Evolutionary conservation across 768 basidiomycete genomes (phyloP), one percentile per base, ranked within the genome.

Genomic region (Tulasnella sp.): DNA sequence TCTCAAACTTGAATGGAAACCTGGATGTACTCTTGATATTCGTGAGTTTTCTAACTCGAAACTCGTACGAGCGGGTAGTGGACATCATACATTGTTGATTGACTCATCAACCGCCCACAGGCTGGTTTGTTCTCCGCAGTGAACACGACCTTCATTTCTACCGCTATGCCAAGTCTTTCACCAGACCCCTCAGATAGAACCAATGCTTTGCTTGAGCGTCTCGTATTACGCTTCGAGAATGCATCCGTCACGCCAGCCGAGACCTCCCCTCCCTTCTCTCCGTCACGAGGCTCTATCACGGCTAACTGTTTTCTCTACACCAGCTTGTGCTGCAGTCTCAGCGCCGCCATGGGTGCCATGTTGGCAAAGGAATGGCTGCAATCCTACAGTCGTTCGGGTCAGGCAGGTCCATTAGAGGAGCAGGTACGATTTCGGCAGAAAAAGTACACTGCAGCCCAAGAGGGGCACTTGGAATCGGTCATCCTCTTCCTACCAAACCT

Each of bases 341-440:
- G 12, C 4, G 38, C 69, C 2, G 69, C 42, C 22, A 11, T 39
- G n/a, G 69, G 69, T 25, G 69, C 42, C 25, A 39, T 39, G 69
- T 12, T 39, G 37, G 25, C 38, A 7, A 71, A 45, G 69, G 69
- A 45, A 39, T 71, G 58, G 58, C 58, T 64, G 29, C 58, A 64
- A 64, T 29, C 34, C 58, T 64, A 64, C 31, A 64, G 58, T 64
- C 58, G 58, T 5, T 64, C 58, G 29, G 58, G 58, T 14, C 69
- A 71, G 31, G 58, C 58, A 12, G 58, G 58, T 11, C 58, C 58
- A 11, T 25, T 74, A 19, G 54, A 74, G 54, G 54, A 58, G 34
- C 73, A 74, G 37, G 38, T 39, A n/a, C 42, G 73, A n/a, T 34
- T 52, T 25, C 73, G 73, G n/a, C 73, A 74, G 54, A 19, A 31